Evolutionary conservation across 177 flowering plant genomes (phyloP).

Genomic region (Telopea speciosissima): DNA sequence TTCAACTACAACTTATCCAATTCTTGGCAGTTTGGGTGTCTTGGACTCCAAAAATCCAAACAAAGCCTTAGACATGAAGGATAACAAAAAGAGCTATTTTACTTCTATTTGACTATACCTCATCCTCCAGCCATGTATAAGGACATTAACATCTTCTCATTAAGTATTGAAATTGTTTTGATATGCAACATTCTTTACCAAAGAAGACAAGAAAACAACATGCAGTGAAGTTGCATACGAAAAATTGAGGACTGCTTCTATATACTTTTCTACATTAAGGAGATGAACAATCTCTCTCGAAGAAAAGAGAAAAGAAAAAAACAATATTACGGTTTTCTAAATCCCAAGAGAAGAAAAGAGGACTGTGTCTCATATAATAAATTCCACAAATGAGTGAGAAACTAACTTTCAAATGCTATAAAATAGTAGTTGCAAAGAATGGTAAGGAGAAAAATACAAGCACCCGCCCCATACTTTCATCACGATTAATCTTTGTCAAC

Average conservation of each 20-base stretch:
- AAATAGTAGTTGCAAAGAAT: conserved; percentile 32
- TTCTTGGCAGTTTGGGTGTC: too few relatives aligned
- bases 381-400: conserved; percentile 4
- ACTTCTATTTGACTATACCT: too few relatives aligned
- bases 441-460: conserved; percentile 27
- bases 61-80: too few relatives aligned
- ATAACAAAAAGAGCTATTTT: too few relatives aligned
- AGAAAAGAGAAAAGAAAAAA: too few relatives aligned
- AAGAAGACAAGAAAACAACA: neutral
- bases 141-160: too few relatives aligned
- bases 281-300: neutral
- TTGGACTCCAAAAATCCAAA: too few relatives aligned
- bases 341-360: neutral
- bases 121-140: too few relatives aligned
- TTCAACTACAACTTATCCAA: too few relatives aligned
- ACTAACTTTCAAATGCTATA: conserved; percentile 27
- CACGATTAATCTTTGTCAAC: conserved; percentile 18
- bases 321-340: conserved; percentile 3
- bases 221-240: neutral
- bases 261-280: conserved; percentile 12
- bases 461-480: conserved; percentile 17
- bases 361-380: conserved; percentile 1
- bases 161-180: too few relatives aligned
- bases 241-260: conserved; percentile 1
- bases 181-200: neutral